Conservation (phyloP, 2,329 filamentous ascomycete genomes). For the Calonectria pteridis region DNA sequence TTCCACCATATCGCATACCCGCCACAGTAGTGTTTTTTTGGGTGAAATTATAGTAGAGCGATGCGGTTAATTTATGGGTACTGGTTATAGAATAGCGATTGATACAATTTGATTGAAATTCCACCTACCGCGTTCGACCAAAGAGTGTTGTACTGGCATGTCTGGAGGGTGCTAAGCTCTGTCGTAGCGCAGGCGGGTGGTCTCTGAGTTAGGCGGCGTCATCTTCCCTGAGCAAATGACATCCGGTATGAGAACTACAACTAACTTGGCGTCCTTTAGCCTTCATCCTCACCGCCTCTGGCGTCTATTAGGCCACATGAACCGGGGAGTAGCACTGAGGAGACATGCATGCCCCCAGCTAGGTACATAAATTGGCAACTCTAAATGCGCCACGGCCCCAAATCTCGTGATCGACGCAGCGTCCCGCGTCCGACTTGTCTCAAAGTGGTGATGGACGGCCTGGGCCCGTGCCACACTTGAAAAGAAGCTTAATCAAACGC, state of each 20-base stretch:
- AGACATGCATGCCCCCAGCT: neutral
- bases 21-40: neutral
- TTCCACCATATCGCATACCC: slow-evolving; percentile 13
- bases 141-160: neutral
- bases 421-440: neutral
- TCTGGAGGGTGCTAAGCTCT: neutral
- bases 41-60: neutral
- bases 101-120: neutral
- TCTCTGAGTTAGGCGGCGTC: neutral
- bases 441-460: neutral
- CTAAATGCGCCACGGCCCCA: neutral
- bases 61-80: neutral
- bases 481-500: slow-evolving; percentile 3
- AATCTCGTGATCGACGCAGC: neutral
- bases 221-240: neutral
- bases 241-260: neutral
- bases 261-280: neutral
- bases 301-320: neutral
- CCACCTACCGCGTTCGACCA: neutral
- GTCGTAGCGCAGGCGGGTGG: neutral
- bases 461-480: neutral
- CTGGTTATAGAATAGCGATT: neutral
- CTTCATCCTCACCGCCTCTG: neutral
- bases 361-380: neutral
- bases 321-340: neutral